phyloP scores from a whole-genome alignment of 2,329 filamentous ascomycete genomes.

The Sporothrix brasiliensis region DNA sequence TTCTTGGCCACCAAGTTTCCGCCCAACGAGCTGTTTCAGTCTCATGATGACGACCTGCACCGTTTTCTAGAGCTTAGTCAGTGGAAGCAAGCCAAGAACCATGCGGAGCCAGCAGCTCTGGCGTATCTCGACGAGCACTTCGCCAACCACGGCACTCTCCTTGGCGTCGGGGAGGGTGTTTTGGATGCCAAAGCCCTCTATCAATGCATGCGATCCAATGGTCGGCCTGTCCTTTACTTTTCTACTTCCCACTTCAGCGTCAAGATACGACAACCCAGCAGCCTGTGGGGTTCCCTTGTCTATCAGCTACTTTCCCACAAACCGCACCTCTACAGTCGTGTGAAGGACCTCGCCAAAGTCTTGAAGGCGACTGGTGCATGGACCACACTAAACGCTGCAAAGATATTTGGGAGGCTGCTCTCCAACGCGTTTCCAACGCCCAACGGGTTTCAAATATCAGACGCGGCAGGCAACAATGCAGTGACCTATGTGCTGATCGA shows the following conservation, averaged over 20 bases:
- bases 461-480: background rate
- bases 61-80: conserved; percentile 21
- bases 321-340: background rate
- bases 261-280: background rate
- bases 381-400: background rate
- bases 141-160: background rate
- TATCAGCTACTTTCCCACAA: background rate
- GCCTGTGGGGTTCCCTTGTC: conserved; percentile 4
- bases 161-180: background rate
- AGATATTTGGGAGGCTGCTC: background rate
- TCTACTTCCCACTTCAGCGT: background rate
- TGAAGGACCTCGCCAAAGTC: background rate
- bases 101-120: background rate
- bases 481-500: background rate
- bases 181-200: conserved; percentile 8
- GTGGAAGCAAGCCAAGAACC: conserved; percentile 1
- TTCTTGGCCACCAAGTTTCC: conserved; percentile 1
- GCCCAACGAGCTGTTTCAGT: conserved; percentile 8
- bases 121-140: conserved; percentile 3
- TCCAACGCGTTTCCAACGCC: background rate
- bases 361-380: background rate
- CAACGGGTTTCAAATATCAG: background rate
- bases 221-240: conserved; percentile 7
- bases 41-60: conserved; percentile 14
- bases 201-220: background rate